phyloP scores from a whole-genome alignment of 108 stramenopile genomes.

The Skeletonema marinoi region DNA sequence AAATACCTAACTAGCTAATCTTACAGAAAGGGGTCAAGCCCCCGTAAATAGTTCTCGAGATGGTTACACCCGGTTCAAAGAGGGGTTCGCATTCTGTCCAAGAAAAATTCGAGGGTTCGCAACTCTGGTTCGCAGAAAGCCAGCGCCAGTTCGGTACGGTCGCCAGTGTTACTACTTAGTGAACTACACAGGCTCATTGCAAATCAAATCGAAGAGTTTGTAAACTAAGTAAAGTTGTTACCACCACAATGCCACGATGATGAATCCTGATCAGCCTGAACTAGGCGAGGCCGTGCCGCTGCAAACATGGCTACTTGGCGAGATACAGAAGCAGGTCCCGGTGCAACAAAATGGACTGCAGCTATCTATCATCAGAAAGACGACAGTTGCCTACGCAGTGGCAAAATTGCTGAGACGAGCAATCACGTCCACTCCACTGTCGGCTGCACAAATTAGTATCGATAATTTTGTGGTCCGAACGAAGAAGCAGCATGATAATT shows the following conservation, averaged over 20 bases:
- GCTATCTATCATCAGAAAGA: slow-evolving; percentile 14
- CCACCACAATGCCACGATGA: not conserved
- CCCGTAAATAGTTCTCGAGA: no score
- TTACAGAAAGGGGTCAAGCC: no score
- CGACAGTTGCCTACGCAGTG: slow-evolving; percentile 41
- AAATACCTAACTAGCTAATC: no score
- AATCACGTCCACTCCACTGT: not conserved
- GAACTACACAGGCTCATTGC: no score
- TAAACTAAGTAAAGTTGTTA: no score
- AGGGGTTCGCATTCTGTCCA: no score
- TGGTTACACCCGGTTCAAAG: no score
- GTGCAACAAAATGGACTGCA: not conserved
- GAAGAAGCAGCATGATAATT: not conserved
- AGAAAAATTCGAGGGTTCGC: no score
- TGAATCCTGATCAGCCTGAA: not conserved
- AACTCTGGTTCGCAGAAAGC: no score
- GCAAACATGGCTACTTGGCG: not conserved
- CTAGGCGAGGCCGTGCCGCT: not conserved
- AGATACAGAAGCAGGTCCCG: not conserved
- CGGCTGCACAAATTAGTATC: not conserved
- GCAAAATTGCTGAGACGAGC: slow-evolving; percentile 22
- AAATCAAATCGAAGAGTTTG: no score
- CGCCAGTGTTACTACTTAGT: no score
- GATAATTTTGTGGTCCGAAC: slow-evolving; percentile 28
- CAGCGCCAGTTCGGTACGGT: no score